Evolutionary conservation across 139 green algal genomes (phyloP), one percentile per base, ranked within the genome.

Genomic region (Desmodesmus armatus): DNA sequence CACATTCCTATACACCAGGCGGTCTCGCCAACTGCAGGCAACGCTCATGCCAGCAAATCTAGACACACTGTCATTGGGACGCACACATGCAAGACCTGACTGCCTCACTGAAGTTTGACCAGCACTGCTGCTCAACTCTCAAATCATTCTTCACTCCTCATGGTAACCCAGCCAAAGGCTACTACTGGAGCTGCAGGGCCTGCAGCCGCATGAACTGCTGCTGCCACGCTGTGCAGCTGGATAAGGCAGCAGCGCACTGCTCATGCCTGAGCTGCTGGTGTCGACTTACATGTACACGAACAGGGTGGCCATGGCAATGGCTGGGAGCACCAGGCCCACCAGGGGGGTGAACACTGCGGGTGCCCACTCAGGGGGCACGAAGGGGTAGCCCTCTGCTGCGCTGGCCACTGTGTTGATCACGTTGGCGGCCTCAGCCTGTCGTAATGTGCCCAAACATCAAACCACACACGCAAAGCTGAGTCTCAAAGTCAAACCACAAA

Each of bases 381-480:
- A 92, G 76, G 91, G 91, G 85, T 91, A 94, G 74, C 91, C 88
- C 75, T 87, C 47, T 29, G 91, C 67, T 35, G 91, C 91, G 66
- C 35, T 78, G 77, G 91, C 91, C 19, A 94, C 72, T 23, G 74
- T 87, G 85, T 87, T 84, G 15, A 94, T 75, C 43, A 94, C 47
- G 41, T 91, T 83, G 44, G 85, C 66, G 55, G 91, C 91, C 91
- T 94, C 88, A 63, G 86, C 88, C 88, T 92, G 83, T n/a, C n/a
- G n/a, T n/a, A n/a, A n/a, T n/a, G n/a, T n/a, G n/a, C n/a, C n/a
- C n/a, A n/a, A n/a, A n/a, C n/a, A n/a, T n/a, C 41, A 60, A 25
- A 55, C 13, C 13, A 21, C 13, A 13, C 13, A 13, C 47, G 13
- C 13, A 13, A 55, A 55, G 13, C 47, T 21, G 47, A 55, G 47